Base-by-base conservation (phyloP, 2,329 filamentous ascomycete genomes). In the Penicillium concentricum region DNA sequence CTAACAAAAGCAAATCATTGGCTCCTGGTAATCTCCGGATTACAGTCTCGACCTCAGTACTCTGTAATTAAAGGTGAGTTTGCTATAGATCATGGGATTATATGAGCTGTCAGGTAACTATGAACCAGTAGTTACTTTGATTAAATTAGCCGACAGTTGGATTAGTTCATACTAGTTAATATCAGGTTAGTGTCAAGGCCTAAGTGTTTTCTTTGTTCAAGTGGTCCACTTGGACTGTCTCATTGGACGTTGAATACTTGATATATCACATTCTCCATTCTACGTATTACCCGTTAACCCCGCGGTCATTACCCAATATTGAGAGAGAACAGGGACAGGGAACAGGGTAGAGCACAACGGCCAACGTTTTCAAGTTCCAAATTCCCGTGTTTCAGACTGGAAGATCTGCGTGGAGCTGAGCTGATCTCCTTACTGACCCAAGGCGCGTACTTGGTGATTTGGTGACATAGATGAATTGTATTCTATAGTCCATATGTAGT, bases 171-270 rank as follows among this genome's bases (percentile, higher is more conserved):
- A n/a, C n/a, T n/a, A 30, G 20, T 43, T 24, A 39, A 16, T 13
- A 22, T 28, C 22, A 16, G n/a, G 26, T 22, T 24, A 41, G 47
- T 34, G 34, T n/a, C 20, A 13, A 32, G 16, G 18, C 32, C 41
- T 39, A n/a, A 48, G n/a, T n/a, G n/a, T n/a, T n/a, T n/a, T 54
- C 44, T 54, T 54, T 54, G 52, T 56, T 16, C 34, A 24, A 51
- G 53, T 24, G n/a, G n/a, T n/a, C n/a, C n/a, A n/a, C n/a, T n/a
- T 51, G 53, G 53, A 28, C 24, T 15, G 10, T 46, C 20, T 37
- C 5, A 34, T 45, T 28, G 22, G 38, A 8, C 18, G n/a, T 46
- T 22, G 8, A 26, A 48, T 12, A 55, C 16, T n/a, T 44, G 53
- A 55, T 26, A 39, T 13, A 51, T 55, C 53, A 51, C 18, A 24